Evolutionary conservation across 2,329 filamentous ascomycete species (phyloP), one percentile per base, ranked within the genome.

Genomic region (Ophiostoma piceae): DNA sequence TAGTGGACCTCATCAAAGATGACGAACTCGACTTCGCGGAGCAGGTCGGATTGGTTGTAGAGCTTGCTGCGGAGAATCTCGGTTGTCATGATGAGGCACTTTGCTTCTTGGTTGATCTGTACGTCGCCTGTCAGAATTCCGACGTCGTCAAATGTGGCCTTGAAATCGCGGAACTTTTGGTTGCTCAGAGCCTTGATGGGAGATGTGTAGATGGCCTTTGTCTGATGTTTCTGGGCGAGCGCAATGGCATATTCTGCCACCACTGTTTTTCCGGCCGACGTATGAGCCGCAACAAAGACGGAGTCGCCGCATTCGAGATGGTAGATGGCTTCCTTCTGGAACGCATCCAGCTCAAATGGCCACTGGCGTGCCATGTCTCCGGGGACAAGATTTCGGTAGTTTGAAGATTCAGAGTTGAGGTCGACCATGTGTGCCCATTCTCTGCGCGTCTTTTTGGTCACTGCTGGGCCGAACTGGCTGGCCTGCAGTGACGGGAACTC

Each of bases 391-490:
- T 97, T 94, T 71, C 86, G 84, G 79, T 99, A 98, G 77, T 98
- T 98, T n/a, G 91, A 84, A 75, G 98, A 96, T 68, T 94, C 92
- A 71, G 92, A 88, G 76, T 94, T 94, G 74, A 98, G 90, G 78
- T 99, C 94, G 1, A 99, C 94, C 88, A 99, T 96, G 80, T 99
- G 95, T 68, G 95, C 95, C 94, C 95, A 99, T 80, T 98, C 92
- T 75, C 87, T 90, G 7, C 91, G 91, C 54, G 88, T 88, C 76
- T 90, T 91, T 76, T 89, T 91, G 72, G 88, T 84, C 71, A 88
- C 87, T 9, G 91, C 89, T 68, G 90, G 83, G 26, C 90, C 85
- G 3, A 39, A 97, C 86, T 29, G 88, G 85, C n/a, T 89, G 89
- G 76, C 90, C 91, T 11, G 95, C 7, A 99, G 79, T 14, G 96